Conservation (phyloP, 495 filamentous ascomycete genomes). For the Trichoderma parareesei region DNA sequence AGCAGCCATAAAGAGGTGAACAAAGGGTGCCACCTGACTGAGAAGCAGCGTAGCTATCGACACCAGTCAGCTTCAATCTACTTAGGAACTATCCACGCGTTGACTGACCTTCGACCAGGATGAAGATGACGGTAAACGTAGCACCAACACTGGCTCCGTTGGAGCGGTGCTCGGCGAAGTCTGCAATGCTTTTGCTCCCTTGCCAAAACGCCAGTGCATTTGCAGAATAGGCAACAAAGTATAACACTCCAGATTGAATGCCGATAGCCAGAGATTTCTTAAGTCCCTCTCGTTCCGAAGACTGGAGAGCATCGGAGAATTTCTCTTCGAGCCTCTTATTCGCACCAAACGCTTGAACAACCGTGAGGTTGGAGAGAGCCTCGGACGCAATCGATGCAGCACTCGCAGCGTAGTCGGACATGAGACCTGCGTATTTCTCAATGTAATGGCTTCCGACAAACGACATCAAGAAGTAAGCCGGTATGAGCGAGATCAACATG, state of each 20-base stretch:
- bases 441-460: slow-evolving; percentile 52
- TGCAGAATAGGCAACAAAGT: slow-evolving; percentile 58
- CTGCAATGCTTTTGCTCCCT: slow-evolving; percentile 46
- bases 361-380: slow-evolving; percentile 35
- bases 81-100: neutral
- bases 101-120: slow-evolving; percentile 51
- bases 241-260: slow-evolving; percentile 53
- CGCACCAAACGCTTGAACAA: slow-evolving; percentile 45
- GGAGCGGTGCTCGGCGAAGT: slow-evolving; percentile 32
- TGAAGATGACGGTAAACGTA: slow-evolving; percentile 57
- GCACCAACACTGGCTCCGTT: slow-evolving; percentile 43
- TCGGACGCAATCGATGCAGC: slow-evolving; percentile 38
- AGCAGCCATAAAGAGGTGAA: slow-evolving; percentile 52
- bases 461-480: slow-evolving; percentile 58
- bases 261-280: slow-evolving; percentile 51
- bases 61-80: neutral
- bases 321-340: slow-evolving; percentile 41
- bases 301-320: slow-evolving; percentile 39
- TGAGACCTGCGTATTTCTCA: slow-evolving; percentile 47
- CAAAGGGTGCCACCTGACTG: slow-evolving; percentile 55
- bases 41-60: slow-evolving; percentile 48
- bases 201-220: slow-evolving; percentile 66
- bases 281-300: slow-evolving; percentile 40
- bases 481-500: slow-evolving; percentile 51
- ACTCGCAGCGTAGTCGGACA: slow-evolving; percentile 37